These are phyloP conservation scores for Trichosporon sp. DNA, from an alignment of 1,284 basidiomycete genomes.

Conservation along the genomic window DNA sequence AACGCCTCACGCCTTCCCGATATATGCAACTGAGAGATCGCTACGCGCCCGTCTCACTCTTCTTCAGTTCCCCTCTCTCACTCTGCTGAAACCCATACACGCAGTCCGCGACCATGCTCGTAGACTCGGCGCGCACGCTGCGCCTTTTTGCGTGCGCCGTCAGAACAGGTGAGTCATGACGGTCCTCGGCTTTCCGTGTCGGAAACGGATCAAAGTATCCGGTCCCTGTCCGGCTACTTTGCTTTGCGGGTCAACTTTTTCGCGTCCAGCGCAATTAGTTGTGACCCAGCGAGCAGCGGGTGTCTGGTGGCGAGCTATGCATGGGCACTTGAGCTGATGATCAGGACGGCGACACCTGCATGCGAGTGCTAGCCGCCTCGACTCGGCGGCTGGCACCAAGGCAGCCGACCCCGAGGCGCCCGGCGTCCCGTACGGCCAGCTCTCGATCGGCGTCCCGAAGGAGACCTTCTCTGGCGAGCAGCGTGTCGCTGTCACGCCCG, in stretches of 20 bases:
- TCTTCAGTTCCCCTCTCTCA: not conserved
- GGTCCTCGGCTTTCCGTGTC: slow-evolving; percentile 8
- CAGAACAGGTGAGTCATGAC: slow-evolving; percentile 7
- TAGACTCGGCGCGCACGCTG: slow-evolving; percentile 20
- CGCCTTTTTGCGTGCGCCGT: slow-evolving; percentile 15
- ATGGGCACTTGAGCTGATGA: not conserved
- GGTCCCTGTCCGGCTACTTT: not conserved
- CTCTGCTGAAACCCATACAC: not conserved
- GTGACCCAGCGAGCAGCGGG: not conserved
- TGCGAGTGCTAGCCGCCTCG: slow-evolving; percentile 3
- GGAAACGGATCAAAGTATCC: slow-evolving; percentile 1
- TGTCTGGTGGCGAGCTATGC: not conserved
- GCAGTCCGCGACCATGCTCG: slow-evolving; percentile 18
- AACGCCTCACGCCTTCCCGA: no score
- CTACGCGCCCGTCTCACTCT: not conserved
- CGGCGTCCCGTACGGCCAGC: slow-evolving; percentile 69
- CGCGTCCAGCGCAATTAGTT: not conserved
- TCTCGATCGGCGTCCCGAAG: slow-evolving; percentile 74
- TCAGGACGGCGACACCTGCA: slow-evolving; percentile 12
- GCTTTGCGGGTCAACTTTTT: not conserved
- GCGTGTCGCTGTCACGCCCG: slow-evolving; percentile 75
- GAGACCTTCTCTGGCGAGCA: slow-evolving; percentile 74
- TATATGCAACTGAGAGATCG: not conserved
- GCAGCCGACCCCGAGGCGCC: slow-evolving; percentile 14
- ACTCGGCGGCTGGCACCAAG: slow-evolving; percentile 1